Evolutionary conservation across 2,329 filamentous ascomycete genomes (phyloP), one percentile per base, ranked within the genome.

Genomic region (Colletotrichum endophyticum): DNA sequence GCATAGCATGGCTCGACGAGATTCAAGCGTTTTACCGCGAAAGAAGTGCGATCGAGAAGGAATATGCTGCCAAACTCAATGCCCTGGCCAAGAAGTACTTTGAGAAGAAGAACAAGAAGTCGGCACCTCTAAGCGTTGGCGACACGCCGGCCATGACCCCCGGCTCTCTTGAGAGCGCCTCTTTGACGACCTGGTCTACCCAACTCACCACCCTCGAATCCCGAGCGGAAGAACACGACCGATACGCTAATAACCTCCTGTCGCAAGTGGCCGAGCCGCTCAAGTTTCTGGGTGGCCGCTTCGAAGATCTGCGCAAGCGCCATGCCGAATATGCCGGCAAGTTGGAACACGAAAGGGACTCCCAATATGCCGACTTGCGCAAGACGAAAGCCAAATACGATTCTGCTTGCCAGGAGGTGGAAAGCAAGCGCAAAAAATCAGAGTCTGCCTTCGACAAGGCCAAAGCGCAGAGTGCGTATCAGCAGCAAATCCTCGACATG

Each of bases 1-100:
- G 96, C 79, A 98, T 99, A 84, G 89, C 92, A 79, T 99, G 96
- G 96, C 93, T 99, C 76, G 96, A 98, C 82, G 97, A 99, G 81
- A 95, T 99, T 78, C 95, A 99, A 85, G 93, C 95, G 83, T 99
- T 99, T 88, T 99, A 99, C 89, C 95, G 97, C 79, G 97, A 99
- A 86, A 92, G 98, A 74, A 95, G 95, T 83, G 92, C 89, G 44
- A 98, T 99, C 84, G 97, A 99, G 87, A 98, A 98, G 87, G 98
- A 99, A 84, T 99, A 99, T 85, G 94, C 95, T 81, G 91, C 94
- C 78, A 99, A 96, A 86, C 92, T 99, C 79, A 94, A 92, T 80
- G 93, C 92, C 4, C 89, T 99, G 67, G 97, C 96, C 72, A 98
- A 97, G 88, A 98, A 97, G 85, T 99, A 98, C 88, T 97, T 95